A percentile compares a stretch with the other conserved stretches of the same genome.
phyloP scores from a whole-genome alignment of 352 stramenopile genomes.

The Globisporangium nagaii region DNA sequence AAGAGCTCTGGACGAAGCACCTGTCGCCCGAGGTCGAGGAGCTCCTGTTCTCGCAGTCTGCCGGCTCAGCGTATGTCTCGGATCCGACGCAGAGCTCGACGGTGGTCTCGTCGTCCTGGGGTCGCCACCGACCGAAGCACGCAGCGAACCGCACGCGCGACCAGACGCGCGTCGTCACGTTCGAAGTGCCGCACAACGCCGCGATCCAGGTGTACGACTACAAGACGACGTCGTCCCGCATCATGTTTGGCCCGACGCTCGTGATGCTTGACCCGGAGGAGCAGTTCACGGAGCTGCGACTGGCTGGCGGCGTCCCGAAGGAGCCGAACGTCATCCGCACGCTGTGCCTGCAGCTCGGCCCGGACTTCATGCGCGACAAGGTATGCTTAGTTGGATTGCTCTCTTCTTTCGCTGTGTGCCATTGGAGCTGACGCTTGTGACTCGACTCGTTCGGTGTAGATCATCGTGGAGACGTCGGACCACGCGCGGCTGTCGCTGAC shows the following conservation, averaged over 20 bases:
- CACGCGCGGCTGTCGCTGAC: conserved; percentile 69
- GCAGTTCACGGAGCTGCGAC: conserved; percentile 75
- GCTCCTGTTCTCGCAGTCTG: conserved; percentile 44
- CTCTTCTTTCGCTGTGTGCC: background rate
- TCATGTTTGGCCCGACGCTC: conserved; percentile 73
- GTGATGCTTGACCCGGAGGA: conserved; percentile 81
- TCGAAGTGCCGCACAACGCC: conserved; percentile 78
- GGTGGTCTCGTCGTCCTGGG: background rate
- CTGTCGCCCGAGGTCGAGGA: conserved; percentile 60
- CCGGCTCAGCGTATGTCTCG: conserved; percentile 54
- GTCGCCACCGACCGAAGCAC: background rate
- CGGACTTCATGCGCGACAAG: conserved; percentile 81
- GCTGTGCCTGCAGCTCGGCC: conserved; percentile 70
- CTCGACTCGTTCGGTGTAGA: too few species aligned
- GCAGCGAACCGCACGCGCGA: conserved; percentile 26
- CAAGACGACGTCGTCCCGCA: conserved; percentile 74
- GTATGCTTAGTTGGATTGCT: background rate
- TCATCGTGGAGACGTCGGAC: conserved; percentile 80
- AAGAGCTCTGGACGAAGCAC: conserved; percentile 71
- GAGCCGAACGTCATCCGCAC: conserved; percentile 76
- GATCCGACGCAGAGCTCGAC: conserved; percentile 31
- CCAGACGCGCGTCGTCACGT: conserved; percentile 62
- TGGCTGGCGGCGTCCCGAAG: conserved; percentile 66
- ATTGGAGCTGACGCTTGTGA: too few species aligned
- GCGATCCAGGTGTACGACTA: conserved; percentile 84